Base-by-base conservation (phyloP, 225 moss, liverwort and hornwort genomes). In the Sphagnum contortum region DNA sequence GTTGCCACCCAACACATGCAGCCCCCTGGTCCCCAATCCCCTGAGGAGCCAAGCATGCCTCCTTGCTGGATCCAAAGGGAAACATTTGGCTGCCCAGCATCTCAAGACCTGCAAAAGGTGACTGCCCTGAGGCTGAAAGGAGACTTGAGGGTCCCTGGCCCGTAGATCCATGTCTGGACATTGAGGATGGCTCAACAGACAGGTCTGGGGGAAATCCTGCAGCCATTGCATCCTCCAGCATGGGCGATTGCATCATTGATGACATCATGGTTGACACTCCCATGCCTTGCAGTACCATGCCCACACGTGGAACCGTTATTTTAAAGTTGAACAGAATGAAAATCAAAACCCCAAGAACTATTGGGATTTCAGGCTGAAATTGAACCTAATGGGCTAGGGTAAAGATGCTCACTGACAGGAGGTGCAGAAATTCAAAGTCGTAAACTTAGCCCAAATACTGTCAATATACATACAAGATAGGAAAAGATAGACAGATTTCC, bases 141-240 rank as follows among this genome's bases (percentile, higher is more conserved):
- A 89, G 79, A 73, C 85, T 90, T 55, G 88, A 65, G 13, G 84
- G 89, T 45, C 70, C 80, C 69, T 83, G 83, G 54, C 81, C 70
- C 6, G 81, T 76, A 49, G 92, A 77, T 66, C 87, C 93, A 66
- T 87, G 85, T 44, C 90, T 76, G 4, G 92, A 87, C 59, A 92
- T 75, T 66, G 95, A 81, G 52, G 91, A 77, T 60, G 91, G 94
- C 64, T 92, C 92, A 71, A 98, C 88, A 48, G 96, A 98, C 55
- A 98, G 79, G 69, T 98, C 96, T 57, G 96, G 88, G 73, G 96
- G 96, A 50, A 98, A 85, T 53, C 89, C 87, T 66, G 89, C 88
- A 65, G 90, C 85, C 85, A 93, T 90, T 45, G 88, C 88, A 71
- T 96, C 95, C 57, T 98, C 91, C 64, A 92, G 77, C 79, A 87